Conservation (phyloP, 2,329 filamentous ascomycete species). For the Penicillium sp. region DNA sequence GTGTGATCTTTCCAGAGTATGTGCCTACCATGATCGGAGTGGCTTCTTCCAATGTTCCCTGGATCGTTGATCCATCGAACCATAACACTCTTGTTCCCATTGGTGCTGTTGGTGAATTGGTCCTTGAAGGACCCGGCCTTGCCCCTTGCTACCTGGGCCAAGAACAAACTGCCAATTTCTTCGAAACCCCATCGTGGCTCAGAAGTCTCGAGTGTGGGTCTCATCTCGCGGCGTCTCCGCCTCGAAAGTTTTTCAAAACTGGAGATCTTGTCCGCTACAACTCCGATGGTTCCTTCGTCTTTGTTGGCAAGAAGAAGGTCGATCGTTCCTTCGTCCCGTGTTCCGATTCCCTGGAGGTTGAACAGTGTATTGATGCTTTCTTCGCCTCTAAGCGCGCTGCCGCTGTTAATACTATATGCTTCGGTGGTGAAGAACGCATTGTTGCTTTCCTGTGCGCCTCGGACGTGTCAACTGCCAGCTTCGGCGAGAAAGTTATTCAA, state of each 20-base stretch:
- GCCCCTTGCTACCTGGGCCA: slow-evolving; percentile 46
- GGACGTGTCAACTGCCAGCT: not conserved
- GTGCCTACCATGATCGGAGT: slow-evolving; percentile 22
- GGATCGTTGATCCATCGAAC: slow-evolving; percentile 36
- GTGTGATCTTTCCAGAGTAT: not conserved
- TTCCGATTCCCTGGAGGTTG: slow-evolving; percentile 7
- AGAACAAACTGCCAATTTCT: slow-evolving; percentile 54
- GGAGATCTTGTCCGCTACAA: slow-evolving; percentile 42
- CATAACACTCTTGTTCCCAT: slow-evolving; percentile 35
- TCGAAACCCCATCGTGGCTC: slow-evolving; percentile 41
- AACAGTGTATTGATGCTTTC: slow-evolving; percentile 14
- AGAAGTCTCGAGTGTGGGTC: not conserved
- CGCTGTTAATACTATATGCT: slow-evolving; percentile 18
- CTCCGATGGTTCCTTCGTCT: slow-evolving; percentile 34
- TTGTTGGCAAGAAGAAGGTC: slow-evolving; percentile 32
- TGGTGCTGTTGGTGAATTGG: slow-evolving; percentile 29
- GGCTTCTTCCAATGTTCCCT: slow-evolving; percentile 26
- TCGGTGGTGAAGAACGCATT: slow-evolving; percentile 6
- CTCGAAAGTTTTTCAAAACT: slow-evolving; percentile 34
- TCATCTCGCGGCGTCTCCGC: not conserved
- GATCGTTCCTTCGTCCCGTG: not conserved
- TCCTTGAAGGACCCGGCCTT: slow-evolving; percentile 46
- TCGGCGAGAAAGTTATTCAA: slow-evolving; percentile 8
- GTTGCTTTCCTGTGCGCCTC: slow-evolving; percentile 24
- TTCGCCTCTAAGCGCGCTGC: slow-evolving; percentile 18